phyloP scores from a whole-genome alignment of 139 green algal genomes.

The Ettlia oleoabundans region DNA sequence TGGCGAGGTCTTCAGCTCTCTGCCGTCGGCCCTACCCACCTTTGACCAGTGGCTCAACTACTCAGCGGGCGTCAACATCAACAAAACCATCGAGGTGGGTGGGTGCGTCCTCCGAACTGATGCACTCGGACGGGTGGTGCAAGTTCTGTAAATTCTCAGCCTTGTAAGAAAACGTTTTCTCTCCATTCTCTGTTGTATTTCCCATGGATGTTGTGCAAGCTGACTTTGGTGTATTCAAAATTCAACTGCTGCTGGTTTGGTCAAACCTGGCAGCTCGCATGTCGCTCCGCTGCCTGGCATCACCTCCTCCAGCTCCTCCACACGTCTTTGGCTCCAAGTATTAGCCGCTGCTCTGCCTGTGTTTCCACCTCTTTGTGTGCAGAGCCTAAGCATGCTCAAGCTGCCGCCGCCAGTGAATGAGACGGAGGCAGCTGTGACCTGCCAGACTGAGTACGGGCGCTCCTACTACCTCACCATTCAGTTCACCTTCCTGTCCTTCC shows the following conservation, averaged over 20 bases:
- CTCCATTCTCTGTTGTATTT: no score
- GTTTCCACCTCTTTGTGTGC: not conserved
- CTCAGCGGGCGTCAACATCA: conserved; percentile 43
- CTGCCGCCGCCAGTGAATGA: conserved; percentile 35
- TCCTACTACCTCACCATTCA: conserved; percentile 40
- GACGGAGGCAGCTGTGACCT: conserved; percentile 13
- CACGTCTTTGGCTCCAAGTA: not conserved
- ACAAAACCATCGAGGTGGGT: conserved; percentile 36
- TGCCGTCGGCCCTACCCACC: conserved; percentile 42
- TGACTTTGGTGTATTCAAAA: not conserved
- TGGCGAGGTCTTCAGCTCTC: conserved; percentile 37
- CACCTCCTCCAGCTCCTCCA: not conserved
- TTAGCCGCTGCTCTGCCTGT: not conserved
- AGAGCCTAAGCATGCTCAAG: conserved; percentile 32
- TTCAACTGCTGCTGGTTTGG: not conserved
- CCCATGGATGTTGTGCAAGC: no score
- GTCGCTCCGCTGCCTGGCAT: not conserved
- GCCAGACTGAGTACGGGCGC: conserved; percentile 35
- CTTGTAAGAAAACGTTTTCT: no score
- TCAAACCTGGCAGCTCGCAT: not conserved
- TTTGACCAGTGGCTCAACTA: conserved; percentile 48
- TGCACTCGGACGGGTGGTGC: no score
- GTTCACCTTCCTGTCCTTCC: conserved; percentile 40
- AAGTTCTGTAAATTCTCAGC: no score
- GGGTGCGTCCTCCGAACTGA: no score